Evolutionary conservation across 2,329 filamentous ascomycete genomes (phyloP).

Genomic region (Curvularia eragrostidis): DNA sequence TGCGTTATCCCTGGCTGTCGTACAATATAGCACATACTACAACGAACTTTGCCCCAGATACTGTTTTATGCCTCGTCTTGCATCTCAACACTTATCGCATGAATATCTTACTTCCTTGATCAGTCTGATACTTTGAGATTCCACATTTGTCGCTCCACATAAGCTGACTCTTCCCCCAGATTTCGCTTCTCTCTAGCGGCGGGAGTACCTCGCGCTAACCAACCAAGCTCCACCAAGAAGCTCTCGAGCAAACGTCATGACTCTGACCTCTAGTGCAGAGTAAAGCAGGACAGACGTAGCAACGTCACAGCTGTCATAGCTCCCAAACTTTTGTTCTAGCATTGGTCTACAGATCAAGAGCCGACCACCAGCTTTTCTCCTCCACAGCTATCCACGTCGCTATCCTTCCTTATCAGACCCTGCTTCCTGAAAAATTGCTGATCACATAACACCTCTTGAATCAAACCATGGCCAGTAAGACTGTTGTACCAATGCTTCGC

Average conservation of each 20-base stretch:
- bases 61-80: not conserved
- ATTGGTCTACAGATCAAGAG: not conserved
- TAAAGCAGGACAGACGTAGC: not conserved
- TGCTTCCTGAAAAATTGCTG: not conserved
- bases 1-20: not conserved
- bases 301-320: slow-evolving; percentile 12
- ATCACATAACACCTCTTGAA: too few species aligned
- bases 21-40: not conserved
- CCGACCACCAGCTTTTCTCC: not conserved
- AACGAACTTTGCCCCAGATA: not conserved
- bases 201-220: slow-evolving; percentile 20
- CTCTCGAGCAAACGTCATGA: slow-evolving; percentile 19
- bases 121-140: not conserved
- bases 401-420: not conserved
- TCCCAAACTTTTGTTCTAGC: not conserved
- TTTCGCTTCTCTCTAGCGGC: slow-evolving; percentile 18
- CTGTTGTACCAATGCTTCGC: slow-evolving; percentile 23
- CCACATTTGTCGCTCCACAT: not conserved
- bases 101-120: not conserved
- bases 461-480: slow-evolving; percentile 24
- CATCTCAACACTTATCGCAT: not conserved
- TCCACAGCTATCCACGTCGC: too few species aligned
- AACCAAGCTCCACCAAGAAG: not conserved
- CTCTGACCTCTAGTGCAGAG: slow-evolving; percentile 1
- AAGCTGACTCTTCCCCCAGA: slow-evolving; percentile 7